These are phyloP conservation scores for Boletus eberwhitei DNA, from an alignment of 768 basidiomycete species.

Conservation along the genomic window DNA sequence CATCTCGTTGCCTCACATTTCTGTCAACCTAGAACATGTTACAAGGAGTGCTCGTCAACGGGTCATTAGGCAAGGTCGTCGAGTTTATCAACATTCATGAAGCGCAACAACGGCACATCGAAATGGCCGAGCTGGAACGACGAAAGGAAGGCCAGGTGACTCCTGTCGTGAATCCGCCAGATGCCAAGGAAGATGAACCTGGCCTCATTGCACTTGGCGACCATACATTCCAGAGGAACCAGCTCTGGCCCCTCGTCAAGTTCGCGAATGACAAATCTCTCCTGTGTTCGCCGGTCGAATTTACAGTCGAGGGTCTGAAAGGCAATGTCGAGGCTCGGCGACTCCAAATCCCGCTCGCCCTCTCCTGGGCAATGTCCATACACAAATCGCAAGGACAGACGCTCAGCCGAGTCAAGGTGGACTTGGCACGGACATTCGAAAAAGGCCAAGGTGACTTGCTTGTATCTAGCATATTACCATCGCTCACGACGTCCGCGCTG, in stretches of 20 bases:
- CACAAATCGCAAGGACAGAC: conserved; percentile 99
- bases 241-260: conserved; percentile 34
- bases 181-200: not conserved
- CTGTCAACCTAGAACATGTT: conserved; percentile 28
- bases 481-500: not conserved
- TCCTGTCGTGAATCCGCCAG: not conserved
- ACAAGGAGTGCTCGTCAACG: conserved; percentile 63
- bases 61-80: conserved; percentile 78
- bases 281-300: conserved; percentile 34
- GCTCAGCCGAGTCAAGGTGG: conserved; percentile 88
- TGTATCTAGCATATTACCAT: not conserved
- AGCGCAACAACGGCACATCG: conserved; percentile 25
- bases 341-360: conserved; percentile 71
- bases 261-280: conserved; percentile 32
- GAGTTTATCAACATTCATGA: conserved; percentile 32
- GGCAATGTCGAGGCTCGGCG: conserved; percentile 36
- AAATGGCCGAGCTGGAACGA: conserved; percentile 29
- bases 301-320: conserved; percentile 31
- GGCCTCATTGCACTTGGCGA: conserved; percentile 20
- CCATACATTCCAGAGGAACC: conserved; percentile 13
- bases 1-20: not conserved
- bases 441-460: conserved; percentile 54
- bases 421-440: conserved; percentile 87
- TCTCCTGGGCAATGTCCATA: conserved; percentile 97
- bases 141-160: conserved; percentile 6